These are phyloP conservation scores for Neurospora sp. DNA, from an alignment of 495 filamentous ascomycete species.

Conservation along the genomic window DNA sequence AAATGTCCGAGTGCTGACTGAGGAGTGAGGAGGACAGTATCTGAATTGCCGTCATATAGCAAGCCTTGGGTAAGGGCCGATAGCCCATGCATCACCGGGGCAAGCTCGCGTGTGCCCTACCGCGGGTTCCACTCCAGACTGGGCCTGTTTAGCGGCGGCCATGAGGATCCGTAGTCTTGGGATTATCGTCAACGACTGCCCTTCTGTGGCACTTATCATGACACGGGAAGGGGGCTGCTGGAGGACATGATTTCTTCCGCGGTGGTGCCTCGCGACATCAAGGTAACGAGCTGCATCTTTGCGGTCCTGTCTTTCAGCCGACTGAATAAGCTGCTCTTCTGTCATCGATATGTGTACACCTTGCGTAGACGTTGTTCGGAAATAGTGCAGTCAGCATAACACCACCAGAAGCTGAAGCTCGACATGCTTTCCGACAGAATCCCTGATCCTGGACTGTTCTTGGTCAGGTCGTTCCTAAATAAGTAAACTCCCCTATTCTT, in stretches of 20 bases:
- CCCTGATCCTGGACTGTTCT: neutral
- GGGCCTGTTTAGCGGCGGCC: neutral
- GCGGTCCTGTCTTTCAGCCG: neutral
- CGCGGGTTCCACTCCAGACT: neutral
- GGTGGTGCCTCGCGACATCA: neutral
- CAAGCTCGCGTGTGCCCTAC: neutral
- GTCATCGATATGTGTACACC: neutral
- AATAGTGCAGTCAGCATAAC: neutral
- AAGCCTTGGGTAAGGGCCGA: neutral
- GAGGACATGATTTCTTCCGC: neutral
- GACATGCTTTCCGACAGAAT: neutral
- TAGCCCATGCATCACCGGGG: neutral
- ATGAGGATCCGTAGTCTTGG: neutral
- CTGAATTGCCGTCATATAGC: neutral
- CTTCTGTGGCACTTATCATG: neutral
- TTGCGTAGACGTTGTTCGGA: neutral
- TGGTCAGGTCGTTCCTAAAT: neutral
- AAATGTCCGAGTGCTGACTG: neutral
- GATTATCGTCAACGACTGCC: neutral
- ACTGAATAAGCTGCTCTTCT: neutral
- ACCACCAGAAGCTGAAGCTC: too few species aligned
- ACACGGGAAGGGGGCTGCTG: neutral
- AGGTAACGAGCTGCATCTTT: neutral
- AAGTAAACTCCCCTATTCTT: neutral
- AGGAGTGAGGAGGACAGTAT: neutral